These are phyloP conservation scores for Monilinia fructicola DNA, from an alignment of 2,329 filamentous ascomycete genomes.

Conservation along the genomic window DNA sequence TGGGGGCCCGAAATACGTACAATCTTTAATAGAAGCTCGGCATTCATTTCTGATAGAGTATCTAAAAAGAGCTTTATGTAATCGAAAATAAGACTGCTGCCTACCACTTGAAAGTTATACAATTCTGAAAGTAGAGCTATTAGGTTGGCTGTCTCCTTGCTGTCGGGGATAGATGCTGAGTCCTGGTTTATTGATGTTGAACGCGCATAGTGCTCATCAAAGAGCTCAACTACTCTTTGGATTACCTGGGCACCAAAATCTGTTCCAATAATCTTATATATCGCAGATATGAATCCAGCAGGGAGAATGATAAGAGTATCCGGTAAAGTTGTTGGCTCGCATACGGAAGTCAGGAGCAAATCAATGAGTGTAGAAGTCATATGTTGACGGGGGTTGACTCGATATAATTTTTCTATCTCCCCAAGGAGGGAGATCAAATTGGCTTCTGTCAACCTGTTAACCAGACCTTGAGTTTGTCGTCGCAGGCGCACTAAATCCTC, in stretches of 20 bases:
- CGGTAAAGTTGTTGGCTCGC: conserved; percentile 72
- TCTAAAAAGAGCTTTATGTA: conserved; percentile 77
- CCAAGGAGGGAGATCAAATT: conserved; percentile 82
- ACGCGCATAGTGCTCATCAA: conserved; percentile 63
- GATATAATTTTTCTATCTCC: conserved; percentile 81
- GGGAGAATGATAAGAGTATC: conserved; percentile 91
- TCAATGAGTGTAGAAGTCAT: conserved; percentile 80
- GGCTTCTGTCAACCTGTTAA: conserved; percentile 91
- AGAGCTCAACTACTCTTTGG: conserved; percentile 72
- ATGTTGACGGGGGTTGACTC: conserved; percentile 79
- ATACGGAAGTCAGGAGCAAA: conserved; percentile 74
- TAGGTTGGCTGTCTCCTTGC: conserved; percentile 71
- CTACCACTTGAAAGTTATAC: conserved; percentile 88
- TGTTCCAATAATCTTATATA: conserved; percentile 83
- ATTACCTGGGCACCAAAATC: conserved; percentile 89
- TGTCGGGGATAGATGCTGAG: conserved; percentile 33
- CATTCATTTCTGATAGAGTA: conserved; percentile 78
- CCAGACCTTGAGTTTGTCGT: conserved; percentile 79
- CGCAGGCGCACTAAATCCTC: conserved; percentile 69
- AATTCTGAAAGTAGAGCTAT: conserved; percentile 81
- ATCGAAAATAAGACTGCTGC: conserved; percentile 83
- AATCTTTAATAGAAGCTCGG: conserved; percentile 81
- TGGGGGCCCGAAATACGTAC: conserved; percentile 80
- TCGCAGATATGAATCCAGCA: conserved; percentile 82
- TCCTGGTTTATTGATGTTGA: conserved; percentile 38